phyloP scores from a whole-genome alignment of 2,329 filamentous ascomycete species.

The Fusarium albidum region DNA sequence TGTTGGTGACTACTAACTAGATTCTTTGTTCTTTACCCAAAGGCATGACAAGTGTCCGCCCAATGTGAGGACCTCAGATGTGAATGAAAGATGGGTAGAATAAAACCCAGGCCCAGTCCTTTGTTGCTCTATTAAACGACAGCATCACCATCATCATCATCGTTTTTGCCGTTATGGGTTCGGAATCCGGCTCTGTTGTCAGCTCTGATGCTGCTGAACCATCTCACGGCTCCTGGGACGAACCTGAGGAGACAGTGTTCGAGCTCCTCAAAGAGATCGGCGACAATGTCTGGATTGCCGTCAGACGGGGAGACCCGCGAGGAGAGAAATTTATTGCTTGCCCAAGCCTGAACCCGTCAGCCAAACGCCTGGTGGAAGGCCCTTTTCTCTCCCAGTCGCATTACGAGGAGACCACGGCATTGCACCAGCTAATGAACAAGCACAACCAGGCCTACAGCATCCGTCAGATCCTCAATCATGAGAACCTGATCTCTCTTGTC shows the following conservation, averaged over 20 bases:
- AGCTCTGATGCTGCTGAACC: background rate
- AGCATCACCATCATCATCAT: background rate
- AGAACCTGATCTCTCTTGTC: conserved; percentile 56
- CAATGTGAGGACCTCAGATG: background rate
- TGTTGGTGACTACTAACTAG: background rate
- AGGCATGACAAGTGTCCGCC: background rate
- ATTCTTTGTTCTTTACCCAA: conserved; percentile 33
- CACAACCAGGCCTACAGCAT: conserved; percentile 43
- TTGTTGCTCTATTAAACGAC: conserved; percentile 3
- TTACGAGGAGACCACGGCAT: conserved; percentile 28
- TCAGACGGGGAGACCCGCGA: conserved; percentile 38
- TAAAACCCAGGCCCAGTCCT: conserved; percentile 1
- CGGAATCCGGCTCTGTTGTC: background rate
- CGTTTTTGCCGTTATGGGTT: conserved; percentile 13
- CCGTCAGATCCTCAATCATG: conserved; percentile 55
- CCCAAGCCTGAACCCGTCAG: conserved; percentile 19
- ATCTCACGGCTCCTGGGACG: background rate
- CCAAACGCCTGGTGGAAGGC: conserved; percentile 11
- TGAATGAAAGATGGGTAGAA: background rate
- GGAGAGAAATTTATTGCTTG: conserved; percentile 46
- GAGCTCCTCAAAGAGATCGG: conserved; percentile 42
- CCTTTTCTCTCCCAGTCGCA: conserved; percentile 13
- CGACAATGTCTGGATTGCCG: conserved; percentile 45
- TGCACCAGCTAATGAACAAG: conserved; percentile 31
- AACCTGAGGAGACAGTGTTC: conserved; percentile 32